A percentile compares a stretch with the other conserved stretches of the same genome.
Evolutionary conservation across 805 yeast species (phyloP).

Genomic region (Pichia rugopelliculosa): DNA sequence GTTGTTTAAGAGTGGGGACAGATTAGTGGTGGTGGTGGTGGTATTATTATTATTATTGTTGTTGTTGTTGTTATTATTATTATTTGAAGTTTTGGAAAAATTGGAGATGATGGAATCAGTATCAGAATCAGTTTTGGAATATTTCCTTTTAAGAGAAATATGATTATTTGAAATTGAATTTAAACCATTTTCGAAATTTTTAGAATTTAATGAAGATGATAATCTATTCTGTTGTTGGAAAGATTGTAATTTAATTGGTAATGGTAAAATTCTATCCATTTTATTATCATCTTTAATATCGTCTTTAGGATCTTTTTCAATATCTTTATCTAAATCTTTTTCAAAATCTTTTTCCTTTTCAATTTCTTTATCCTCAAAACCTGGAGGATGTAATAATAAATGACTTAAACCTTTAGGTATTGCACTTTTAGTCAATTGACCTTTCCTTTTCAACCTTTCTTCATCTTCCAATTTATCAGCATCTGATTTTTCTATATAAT

Average conservation of each 20-base stretch:
- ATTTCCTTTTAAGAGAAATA: constrained; percentile 3
- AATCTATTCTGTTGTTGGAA: constrained; percentile 8
- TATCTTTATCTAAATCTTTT: neutral
- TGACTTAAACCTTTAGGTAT: constrained; percentile 51
- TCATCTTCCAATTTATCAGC: constrained; percentile 38
- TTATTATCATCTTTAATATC: neutral
- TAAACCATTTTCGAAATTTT: constrained; percentile 5
- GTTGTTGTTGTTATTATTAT: neutral
- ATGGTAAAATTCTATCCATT: constrained; percentile 9
- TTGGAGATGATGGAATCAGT: constrained; percentile 2
- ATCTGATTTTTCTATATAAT: constrained; percentile 27
- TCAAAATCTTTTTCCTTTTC: constrained; percentile 1
- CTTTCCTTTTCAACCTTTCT: constrained; percentile 41
- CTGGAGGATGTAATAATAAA: constrained; percentile 31
- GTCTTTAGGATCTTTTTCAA: neutral
- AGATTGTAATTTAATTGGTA: constrained; percentile 10
- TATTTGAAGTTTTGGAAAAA: neutral
- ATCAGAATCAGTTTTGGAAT: constrained; percentile 7
- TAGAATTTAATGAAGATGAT: constrained; percentile 9
- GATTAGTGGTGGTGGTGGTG: constrained; percentile 4
- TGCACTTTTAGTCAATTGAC: constrained; percentile 41
- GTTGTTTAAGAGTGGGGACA: constrained; percentile 27
- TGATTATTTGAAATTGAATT: neutral
- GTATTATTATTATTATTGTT: neutral
- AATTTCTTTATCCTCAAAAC: constrained; percentile 2